A percentile compares a stretch with the other conserved stretches of the same genome.
Evolutionary conservation across 257 asterid genomes (phyloP).

Genomic region (Solanum sejunctum): DNA sequence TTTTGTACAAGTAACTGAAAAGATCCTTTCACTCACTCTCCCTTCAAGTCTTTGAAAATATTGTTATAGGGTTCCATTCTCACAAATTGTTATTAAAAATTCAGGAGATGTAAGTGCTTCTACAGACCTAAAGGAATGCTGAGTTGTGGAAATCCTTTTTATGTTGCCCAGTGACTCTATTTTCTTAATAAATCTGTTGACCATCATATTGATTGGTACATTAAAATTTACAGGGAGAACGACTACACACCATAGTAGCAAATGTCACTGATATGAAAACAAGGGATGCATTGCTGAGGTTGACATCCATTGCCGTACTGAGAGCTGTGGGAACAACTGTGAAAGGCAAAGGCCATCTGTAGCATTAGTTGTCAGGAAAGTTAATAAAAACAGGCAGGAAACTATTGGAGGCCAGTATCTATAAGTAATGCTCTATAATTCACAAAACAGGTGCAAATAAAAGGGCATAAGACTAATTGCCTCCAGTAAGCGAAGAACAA

Average conservation of each 20-base stretch:
- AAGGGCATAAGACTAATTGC: not conserved
- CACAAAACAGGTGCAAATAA: not conserved
- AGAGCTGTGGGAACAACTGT: constrained; percentile 99
- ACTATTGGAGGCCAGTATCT: not conserved
- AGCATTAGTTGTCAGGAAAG: constrained; percentile 81
- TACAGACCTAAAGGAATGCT: not conserved
- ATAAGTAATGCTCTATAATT: not conserved
- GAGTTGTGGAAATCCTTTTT: not conserved
- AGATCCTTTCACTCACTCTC: not conserved
- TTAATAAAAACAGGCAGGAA: constrained; percentile 34
- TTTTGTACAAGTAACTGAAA: not conserved
- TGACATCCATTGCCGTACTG: constrained; percentile 95
- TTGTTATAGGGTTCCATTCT: not conserved
- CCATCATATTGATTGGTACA: not conserved
- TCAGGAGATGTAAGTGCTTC: not conserved
- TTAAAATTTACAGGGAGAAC: not conserved
- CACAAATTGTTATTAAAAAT: not conserved
- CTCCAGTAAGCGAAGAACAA: not conserved
- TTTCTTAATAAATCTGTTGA: not conserved
- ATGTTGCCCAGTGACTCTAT: not conserved
- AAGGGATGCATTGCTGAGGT: constrained; percentile 91
- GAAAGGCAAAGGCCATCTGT: constrained; percentile 92
- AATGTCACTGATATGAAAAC: constrained; percentile 98
- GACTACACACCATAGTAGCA: constrained; percentile 88
- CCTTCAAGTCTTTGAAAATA: not conserved